phyloP scores from a whole-genome alignment of 2,329 filamentous ascomycete genomes.

The Ramularia endophylla region DNA sequence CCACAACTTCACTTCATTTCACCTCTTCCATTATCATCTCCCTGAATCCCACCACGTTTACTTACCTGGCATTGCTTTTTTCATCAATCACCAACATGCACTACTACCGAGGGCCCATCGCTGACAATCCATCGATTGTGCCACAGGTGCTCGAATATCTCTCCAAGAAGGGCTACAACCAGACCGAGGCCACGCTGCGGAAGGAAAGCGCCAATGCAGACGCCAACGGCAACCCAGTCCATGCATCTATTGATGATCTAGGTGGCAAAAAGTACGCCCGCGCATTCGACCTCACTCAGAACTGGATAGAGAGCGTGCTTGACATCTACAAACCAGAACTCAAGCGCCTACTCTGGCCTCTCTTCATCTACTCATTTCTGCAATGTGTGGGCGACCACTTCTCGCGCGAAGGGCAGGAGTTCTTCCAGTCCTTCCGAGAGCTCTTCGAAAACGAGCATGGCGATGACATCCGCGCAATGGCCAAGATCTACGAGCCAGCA shows the following conservation, averaged over 20 bases:
- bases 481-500: constrained; percentile 65
- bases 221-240: constrained; percentile 70
- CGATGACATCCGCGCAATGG: constrained; percentile 73
- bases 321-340: constrained; percentile 96
- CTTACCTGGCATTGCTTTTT: not conserved
- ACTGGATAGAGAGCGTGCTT: constrained; percentile 86
- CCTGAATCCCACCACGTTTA: not conserved
- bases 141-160: constrained; percentile 83
- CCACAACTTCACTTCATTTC: not conserved
- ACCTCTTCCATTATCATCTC: too few relatives aligned
- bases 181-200: constrained; percentile 86
- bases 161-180: constrained; percentile 87
- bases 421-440: constrained; percentile 63
- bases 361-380: constrained; percentile 90
- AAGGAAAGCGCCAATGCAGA: constrained; percentile 83
- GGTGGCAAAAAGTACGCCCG: constrained; percentile 72
- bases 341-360: constrained; percentile 79
- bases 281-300: constrained; percentile 48
- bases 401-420: constrained; percentile 63
- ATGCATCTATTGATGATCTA: constrained; percentile 56
- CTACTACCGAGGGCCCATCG: too few relatives aligned
- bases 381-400: constrained; percentile 70
- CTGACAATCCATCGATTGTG: too few relatives aligned
- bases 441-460: constrained; percentile 70
- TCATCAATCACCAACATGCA: not conserved